phyloP scores from a whole-genome alignment of 2,329 filamentous ascomycete genomes.

The Fusarium nanum region DNA sequence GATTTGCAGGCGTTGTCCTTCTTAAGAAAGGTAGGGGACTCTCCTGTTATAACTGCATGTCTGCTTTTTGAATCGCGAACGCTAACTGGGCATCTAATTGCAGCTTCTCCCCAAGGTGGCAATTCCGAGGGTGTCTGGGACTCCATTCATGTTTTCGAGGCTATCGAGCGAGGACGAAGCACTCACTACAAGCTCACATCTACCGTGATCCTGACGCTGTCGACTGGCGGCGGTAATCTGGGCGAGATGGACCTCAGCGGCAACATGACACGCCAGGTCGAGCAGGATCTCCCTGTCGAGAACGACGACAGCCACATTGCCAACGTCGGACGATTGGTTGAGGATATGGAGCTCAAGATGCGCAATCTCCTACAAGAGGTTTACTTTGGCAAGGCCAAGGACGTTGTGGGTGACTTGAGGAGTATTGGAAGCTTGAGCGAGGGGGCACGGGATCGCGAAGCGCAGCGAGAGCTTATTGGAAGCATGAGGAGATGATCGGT shows the following conservation, averaged over 20 bases:
- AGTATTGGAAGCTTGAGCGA: conserved; percentile 88
- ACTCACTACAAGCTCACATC: conserved; percentile 98
- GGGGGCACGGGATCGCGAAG: conserved; percentile 82
- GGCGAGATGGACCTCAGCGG: conserved; percentile 93
- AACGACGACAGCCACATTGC: conserved; percentile 93
- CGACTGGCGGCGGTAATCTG: conserved; percentile 68
- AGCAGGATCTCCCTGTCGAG: conserved; percentile 89
- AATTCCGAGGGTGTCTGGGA: conserved; percentile 89
- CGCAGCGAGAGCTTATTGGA: conserved; percentile 88
- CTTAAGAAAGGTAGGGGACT: conserved; percentile 85
- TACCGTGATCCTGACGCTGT: conserved; percentile 92
- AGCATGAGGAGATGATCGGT: conserved; percentile 62
- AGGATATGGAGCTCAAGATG: conserved; percentile 99
- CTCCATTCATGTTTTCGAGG: conserved; percentile 98
- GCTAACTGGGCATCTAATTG: conserved; percentile 24
- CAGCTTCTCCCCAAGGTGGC: conserved; percentile 74
- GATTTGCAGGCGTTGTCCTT: conserved; percentile 94
- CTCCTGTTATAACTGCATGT: background rate
- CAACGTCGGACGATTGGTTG: conserved; percentile 92
- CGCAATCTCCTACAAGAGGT: conserved; percentile 97
- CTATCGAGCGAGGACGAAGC: conserved; percentile 88
- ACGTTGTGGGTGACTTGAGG: conserved; percentile 94
- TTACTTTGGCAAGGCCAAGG: conserved; percentile 99
- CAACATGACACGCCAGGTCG: conserved; percentile 97
- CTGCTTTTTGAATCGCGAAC: background rate